Conservation (phyloP, 2,329 filamentous ascomycete species). For the Fusarium sp. region DNA sequence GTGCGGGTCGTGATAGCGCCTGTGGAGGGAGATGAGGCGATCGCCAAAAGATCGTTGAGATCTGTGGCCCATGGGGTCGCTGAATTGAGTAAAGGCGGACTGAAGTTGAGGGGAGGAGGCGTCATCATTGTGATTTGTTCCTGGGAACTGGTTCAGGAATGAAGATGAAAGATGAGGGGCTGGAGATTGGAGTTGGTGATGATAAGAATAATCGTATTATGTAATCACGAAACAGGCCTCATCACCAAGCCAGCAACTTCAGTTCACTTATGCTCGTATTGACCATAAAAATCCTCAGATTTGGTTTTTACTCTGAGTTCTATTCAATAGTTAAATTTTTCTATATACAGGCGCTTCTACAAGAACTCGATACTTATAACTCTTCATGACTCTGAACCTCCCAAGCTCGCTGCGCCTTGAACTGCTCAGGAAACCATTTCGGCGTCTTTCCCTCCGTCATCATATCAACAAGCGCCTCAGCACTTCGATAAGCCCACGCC, state of each 20-base stretch:
- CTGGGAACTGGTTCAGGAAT: no score
- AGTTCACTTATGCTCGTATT: not conserved
- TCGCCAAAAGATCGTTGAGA: conserved; percentile 67
- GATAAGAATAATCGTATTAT: conserved; percentile 21
- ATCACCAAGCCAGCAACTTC: not conserved
- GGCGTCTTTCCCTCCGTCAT: conserved; percentile 29
- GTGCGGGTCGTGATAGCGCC: conserved; percentile 83
- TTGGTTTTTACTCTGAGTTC: not conserved
- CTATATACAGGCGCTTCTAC: not conserved
- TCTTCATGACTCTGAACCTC: not conserved
- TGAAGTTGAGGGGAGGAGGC: conserved; percentile 59
- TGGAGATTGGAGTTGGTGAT: not conserved
- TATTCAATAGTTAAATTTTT: not conserved
- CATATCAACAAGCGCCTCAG: conserved; percentile 31
- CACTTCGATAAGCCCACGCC: conserved; percentile 31
- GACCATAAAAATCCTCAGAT: not conserved
- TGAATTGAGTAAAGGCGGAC: conserved; percentile 79
- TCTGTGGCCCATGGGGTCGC: conserved; percentile 82
- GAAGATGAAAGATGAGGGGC: conserved; percentile 13
- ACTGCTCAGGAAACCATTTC: conserved; percentile 30
- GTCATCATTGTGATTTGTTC: conserved; percentile 17
- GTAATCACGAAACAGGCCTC: conserved; percentile 1
- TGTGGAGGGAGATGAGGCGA: conserved; percentile 72
- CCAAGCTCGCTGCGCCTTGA: conserved; percentile 27
- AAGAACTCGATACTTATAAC: not conserved